Percentiles rank a stretch among this genome's conserved stretches.
phyloP scores from a whole-genome alignment of 345 rosid species.

The Hypericum perforatum region DNA sequence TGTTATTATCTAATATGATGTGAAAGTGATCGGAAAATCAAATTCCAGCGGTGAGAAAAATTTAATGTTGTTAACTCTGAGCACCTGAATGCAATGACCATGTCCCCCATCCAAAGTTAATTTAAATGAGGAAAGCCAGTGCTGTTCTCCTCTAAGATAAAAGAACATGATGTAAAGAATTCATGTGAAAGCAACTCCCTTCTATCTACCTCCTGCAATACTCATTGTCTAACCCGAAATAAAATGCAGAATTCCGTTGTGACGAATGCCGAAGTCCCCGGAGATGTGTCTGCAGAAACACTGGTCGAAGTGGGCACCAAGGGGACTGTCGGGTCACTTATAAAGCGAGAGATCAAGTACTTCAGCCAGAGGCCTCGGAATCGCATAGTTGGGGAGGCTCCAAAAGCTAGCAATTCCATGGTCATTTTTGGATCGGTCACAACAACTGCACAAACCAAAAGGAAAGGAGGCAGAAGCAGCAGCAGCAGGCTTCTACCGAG shows the following conservation, averaged over 20 bases:
- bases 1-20: too few relatives aligned
- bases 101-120: too few relatives aligned
- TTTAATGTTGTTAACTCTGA: too few relatives aligned
- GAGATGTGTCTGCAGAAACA: conserved; percentile 23
- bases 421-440: conserved; percentile 16
- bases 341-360: conserved; percentile 47
- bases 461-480: conserved; percentile 28
- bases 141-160: conserved; percentile 22
- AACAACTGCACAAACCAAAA: conserved; percentile 38
- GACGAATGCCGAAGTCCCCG: conserved; percentile 4
- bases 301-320: conserved; percentile 50
- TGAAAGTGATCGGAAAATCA: too few relatives aligned
- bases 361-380: conserved; percentile 29
- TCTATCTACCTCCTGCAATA: conserved; percentile 20
- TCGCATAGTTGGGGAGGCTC: conserved; percentile 11
- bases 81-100: too few relatives aligned
- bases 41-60: too few relatives aligned
- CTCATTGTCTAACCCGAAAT: conserved; percentile 14
- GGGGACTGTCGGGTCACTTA: conserved; percentile 48
- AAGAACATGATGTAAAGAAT: conserved; percentile 32
- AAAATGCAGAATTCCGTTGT: conserved; percentile 25
- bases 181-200: conserved; percentile 23
- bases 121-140: conserved; percentile 8
- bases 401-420: conserved; percentile 20
- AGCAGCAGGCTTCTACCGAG: conserved; percentile 32